Evolutionary conservation across 2,329 filamentous ascomycete species (phyloP).

Genomic region (Aspergillus versicolor): DNA sequence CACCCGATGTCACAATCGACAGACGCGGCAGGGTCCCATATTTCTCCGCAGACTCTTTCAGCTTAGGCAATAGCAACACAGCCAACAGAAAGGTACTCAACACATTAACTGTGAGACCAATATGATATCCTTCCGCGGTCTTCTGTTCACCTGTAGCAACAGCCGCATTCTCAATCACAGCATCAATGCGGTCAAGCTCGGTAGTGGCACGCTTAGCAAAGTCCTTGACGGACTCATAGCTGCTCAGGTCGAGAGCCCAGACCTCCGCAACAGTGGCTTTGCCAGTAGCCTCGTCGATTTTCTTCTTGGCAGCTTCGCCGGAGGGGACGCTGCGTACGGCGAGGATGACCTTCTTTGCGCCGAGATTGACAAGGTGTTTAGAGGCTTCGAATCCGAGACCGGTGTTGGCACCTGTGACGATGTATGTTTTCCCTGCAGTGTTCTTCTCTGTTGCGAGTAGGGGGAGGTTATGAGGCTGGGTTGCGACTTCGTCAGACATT

Average conservation of each 20-base stretch:
- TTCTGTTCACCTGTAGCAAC: slow-evolving; percentile 2
- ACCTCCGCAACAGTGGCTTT: neutral
- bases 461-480: slow-evolving; percentile 1
- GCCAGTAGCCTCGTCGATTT: slow-evolving; percentile 2
- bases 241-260: slow-evolving; percentile 2
- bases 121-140: slow-evolving; percentile 22
- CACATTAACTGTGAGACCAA: slow-evolving; percentile 26
- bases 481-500: slow-evolving; percentile 1
- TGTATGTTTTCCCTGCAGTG: neutral
- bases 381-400: slow-evolving; percentile 5
- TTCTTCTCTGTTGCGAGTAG: neutral
- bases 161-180: slow-evolving; percentile 11
- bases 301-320: neutral
- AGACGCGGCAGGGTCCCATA: slow-evolving; percentile 21
- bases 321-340: neutral
- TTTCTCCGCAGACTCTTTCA: slow-evolving; percentile 20
- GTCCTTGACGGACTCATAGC: slow-evolving; percentile 1
- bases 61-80: slow-evolving; percentile 22
- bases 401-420: slow-evolving; percentile 7
- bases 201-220: slow-evolving; percentile 5
- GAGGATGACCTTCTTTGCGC: slow-evolving; percentile 6
- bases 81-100: slow-evolving; percentile 28
- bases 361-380: slow-evolving; percentile 4
- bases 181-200: slow-evolving; percentile 7
- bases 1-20: slow-evolving; percentile 20